Evolutionary conservation across 106 monocot genomes (phyloP).

Genomic region (Triglochin maritima): DNA sequence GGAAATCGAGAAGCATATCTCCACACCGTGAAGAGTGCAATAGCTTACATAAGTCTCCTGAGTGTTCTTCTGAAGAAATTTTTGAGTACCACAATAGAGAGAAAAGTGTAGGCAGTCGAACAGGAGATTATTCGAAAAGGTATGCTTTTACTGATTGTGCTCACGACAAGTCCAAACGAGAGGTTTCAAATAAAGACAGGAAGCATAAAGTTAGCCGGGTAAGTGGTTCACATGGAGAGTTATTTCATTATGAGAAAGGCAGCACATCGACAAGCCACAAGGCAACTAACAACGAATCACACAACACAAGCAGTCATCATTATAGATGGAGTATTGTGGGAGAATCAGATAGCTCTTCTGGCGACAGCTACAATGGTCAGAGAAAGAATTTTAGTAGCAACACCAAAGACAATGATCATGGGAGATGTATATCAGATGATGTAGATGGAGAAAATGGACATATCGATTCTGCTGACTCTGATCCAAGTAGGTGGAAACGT

Average conservation of each 20-base stretch:
- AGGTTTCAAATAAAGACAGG: neutral
- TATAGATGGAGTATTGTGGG: neutral
- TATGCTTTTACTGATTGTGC: neutral
- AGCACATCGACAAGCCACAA: neutral
- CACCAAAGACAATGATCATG: neutral
- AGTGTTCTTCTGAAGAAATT: neutral
- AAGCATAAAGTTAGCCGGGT: neutral
- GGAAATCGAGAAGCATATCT: neutral
- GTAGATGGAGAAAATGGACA: slow-evolving; percentile 1
- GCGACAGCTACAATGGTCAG: neutral
- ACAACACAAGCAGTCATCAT: neutral
- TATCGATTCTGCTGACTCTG: neutral
- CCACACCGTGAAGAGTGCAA: neutral
- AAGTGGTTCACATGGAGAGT: slow-evolving; percentile 4
- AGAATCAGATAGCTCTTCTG: neutral
- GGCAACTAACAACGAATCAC: too few relatives aligned
- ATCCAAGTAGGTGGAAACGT: neutral
- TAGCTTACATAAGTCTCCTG: neutral
- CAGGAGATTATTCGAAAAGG: neutral
- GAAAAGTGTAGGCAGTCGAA: neutral
- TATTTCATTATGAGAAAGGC: neutral
- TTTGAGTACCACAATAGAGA: neutral
- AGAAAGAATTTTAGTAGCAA: neutral
- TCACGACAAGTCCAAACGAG: neutral
- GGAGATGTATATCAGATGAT: neutral